Base-by-base conservation (phyloP, 1,284 basidiomycete species). In the Leccinum proliferum region DNA sequence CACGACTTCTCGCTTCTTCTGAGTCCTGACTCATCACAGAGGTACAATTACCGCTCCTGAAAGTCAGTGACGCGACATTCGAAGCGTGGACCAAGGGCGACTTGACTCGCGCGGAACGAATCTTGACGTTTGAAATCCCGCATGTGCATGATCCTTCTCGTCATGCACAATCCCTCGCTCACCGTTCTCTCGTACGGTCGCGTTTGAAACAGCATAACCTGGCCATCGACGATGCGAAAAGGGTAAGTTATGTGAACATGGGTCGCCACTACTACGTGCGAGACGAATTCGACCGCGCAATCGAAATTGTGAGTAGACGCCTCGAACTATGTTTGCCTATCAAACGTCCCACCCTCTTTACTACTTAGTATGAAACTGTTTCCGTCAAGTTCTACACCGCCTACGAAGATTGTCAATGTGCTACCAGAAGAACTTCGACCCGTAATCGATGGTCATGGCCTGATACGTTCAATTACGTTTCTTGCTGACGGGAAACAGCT, bases 241-340 rank as follows among this genome's bases (percentile, higher is more conserved):
- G 4, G 32, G 53, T 55, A 34, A 55, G 14, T 18, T 94, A 95
- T 70, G 81, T 93, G 69, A 98, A 98, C 0, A 95, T 97, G 80
- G 96, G 95, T 0, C 96, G 97, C 71, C 96, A 94, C 69, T 91
- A 95, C 74, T 96, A 93, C 72, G 82, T 86, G 34, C 82, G 92
- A 59, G 95, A 96, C 63, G 95, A 98, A 73, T 96, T 90, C 73
- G 94, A 98, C 68, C 83, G 92, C 61, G 94, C 96, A 1, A 94
- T 97, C 66, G 94, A 98, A 75, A 92, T 91, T 70, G 52, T 53
- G 52, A 53, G 52, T 53, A 1, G 6, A 21, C 11, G 46, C 18
- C 91, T 89, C 90, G 94, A 98, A 75, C 91, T 90, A 70, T 1
- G 5, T 41, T 37, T 25, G 18, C 43, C 29, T 63, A 6, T 29